These are phyloP conservation scores for Fusarium tuaranense DNA, from an alignment of 2,329 filamentous ascomycete species.

Conservation along the genomic window DNA sequence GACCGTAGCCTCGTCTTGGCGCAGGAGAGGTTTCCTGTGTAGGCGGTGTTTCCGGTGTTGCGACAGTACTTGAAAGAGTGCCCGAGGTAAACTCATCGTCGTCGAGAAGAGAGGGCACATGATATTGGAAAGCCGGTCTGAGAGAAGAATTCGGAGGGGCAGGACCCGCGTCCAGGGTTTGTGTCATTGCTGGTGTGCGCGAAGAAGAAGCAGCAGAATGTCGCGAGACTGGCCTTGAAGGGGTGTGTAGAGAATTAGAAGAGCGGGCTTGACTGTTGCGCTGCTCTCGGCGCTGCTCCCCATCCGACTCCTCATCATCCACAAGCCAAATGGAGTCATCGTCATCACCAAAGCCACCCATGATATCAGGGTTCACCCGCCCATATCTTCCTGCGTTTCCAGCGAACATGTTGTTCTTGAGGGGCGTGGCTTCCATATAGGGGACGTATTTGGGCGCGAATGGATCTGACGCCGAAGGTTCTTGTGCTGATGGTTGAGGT, in stretches of 20 bases:
- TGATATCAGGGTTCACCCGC: conserved; percentile 46
- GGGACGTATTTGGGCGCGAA: conserved; percentile 37
- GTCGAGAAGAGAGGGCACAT: conserved; percentile 35
- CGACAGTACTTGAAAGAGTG: neutral
- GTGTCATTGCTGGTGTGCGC: neutral
- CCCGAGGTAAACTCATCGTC: conserved; percentile 31
- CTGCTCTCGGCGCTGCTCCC: conserved; percentile 12
- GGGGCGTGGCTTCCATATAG: conserved; percentile 39
- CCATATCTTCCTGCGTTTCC: conserved; percentile 43
- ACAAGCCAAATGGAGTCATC: conserved; percentile 46
- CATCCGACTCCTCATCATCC: conserved; percentile 45
- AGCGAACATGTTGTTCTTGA: conserved; percentile 46
- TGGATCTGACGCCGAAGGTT: conserved; percentile 10
- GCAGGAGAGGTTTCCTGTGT: neutral
- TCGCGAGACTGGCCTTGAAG: conserved; percentile 21
- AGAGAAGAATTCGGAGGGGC: conserved; percentile 8
- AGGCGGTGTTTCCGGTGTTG: conserved; percentile 7
- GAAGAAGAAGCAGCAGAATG: conserved; percentile 24
- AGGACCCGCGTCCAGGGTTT: conserved; percentile 25
- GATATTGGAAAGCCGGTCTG: conserved; percentile 30
- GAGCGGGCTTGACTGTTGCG: neutral
- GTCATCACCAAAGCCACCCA: conserved; percentile 48
- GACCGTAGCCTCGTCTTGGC: conserved; percentile 31
- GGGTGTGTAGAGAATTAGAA: neutral
- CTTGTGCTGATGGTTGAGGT: neutral